Percentiles rank a stretch among this genome's conserved stretches.
These are phyloP conservation scores for Trifolium repens DNA, from an alignment of 306 rosid genomes.

Conservation along the genomic window DNA sequence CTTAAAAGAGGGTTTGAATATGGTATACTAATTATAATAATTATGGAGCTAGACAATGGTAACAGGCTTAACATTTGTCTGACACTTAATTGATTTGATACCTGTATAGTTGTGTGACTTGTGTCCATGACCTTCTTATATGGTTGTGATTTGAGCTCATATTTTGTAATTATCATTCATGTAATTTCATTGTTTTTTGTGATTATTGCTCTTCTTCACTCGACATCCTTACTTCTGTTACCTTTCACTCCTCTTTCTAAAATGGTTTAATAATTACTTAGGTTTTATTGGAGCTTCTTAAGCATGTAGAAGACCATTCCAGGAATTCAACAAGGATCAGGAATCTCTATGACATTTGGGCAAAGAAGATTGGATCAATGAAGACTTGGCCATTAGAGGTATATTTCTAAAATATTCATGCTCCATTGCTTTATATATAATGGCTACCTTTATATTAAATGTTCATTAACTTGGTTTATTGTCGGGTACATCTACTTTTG, in stretches of 20 bases:
- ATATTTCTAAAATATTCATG: slow-evolving; percentile 26
- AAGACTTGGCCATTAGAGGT: slow-evolving; percentile 64
- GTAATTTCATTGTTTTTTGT: neutral
- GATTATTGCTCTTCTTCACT: neutral
- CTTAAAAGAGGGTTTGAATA: neutral
- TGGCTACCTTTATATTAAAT: slow-evolving; percentile 21
- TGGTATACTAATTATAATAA: neutral
- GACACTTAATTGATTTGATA: neutral
- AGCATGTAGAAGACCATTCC: slow-evolving; percentile 42
- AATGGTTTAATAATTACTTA: slow-evolving; percentile 25
- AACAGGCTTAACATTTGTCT: neutral
- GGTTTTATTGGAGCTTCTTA: slow-evolving; percentile 73
- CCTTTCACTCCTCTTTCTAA: neutral
- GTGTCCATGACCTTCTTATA: neutral
- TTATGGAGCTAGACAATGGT: neutral
- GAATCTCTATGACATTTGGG: slow-evolving; percentile 70
- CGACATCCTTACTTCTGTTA: neutral
- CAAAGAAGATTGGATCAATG: slow-evolving; percentile 59
- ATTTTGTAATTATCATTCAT: neutral
- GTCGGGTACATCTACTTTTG: neutral
- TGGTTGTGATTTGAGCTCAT: neutral
- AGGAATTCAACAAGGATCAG: slow-evolving; percentile 46
- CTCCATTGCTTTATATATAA: slow-evolving; percentile 8
- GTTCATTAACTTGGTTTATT: slow-evolving; percentile 2
- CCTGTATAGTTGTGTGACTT: neutral